These are phyloP conservation scores for Atalantia buxifolia DNA, from an alignment of 345 rosid genomes.

Conservation along the genomic window DNA sequence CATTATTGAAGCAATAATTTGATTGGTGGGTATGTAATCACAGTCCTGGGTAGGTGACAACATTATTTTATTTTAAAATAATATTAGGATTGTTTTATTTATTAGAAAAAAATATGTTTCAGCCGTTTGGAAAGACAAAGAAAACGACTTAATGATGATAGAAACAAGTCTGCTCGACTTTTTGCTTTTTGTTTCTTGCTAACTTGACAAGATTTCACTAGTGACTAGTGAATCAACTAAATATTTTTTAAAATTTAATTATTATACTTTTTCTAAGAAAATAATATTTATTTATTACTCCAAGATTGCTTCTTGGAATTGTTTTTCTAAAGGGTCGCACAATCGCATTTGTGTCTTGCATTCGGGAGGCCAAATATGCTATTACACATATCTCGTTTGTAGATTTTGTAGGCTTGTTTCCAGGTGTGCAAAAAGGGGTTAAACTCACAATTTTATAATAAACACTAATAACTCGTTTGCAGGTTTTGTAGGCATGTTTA, in stretches of 20 bases:
- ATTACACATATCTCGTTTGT: not conserved
- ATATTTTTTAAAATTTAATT: not conserved
- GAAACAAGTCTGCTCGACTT: constrained; percentile 2
- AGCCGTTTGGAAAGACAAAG: not conserved
- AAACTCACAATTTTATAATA: too few relatives aligned
- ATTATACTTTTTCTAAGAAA: not conserved
- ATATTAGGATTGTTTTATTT: not conserved
- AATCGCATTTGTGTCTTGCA: not conserved
- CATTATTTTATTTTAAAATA: not conserved
- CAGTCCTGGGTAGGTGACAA: not conserved
- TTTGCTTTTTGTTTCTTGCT: not conserved
- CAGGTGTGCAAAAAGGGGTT: not conserved
- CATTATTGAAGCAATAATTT: not conserved
- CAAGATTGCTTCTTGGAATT: not conserved
- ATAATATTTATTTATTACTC: not conserved
- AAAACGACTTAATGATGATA: constrained; percentile 1
- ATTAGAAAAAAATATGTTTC: not conserved
- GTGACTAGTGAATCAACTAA: not conserved
- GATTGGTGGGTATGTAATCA: not conserved
- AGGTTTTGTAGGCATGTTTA: too few relatives aligned
- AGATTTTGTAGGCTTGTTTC: not conserved
- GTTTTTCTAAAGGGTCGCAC: not conserved
- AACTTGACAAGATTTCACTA: not conserved
- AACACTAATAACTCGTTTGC: too few relatives aligned
- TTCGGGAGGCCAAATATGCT: not conserved